A percentile compares a stretch with the other conserved stretches of the same genome.
phyloP scores from a whole-genome alignment of 2,329 filamentous ascomycete genomes.

The Rutstroemia sydowiana region DNA sequence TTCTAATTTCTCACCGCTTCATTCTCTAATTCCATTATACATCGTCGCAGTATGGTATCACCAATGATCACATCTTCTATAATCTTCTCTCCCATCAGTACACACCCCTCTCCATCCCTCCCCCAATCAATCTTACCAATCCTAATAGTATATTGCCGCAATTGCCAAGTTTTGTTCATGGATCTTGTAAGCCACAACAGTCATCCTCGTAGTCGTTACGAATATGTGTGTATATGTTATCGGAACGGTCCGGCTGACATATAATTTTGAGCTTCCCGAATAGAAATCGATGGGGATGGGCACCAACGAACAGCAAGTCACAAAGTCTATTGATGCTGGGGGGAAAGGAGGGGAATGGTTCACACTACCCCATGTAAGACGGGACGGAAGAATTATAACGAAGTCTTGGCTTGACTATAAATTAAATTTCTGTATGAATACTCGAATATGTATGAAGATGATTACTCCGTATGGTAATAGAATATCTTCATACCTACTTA shows the following conservation, averaged over 20 bases:
- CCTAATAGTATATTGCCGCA: background rate
- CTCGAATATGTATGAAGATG: background rate
- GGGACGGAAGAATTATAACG: background rate
- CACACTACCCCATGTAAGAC: background rate
- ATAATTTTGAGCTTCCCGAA: background rate
- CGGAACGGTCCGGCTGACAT: conserved; percentile 9
- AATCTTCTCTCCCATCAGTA: too few relatives aligned
- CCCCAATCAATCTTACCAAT: background rate
- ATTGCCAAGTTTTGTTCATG: background rate
- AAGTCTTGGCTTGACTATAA: background rate
- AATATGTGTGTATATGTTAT: too few relatives aligned
- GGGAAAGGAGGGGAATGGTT: too few relatives aligned
- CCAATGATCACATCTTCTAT: too few relatives aligned
- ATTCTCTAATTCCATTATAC: too few relatives aligned
- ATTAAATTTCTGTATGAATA: too few relatives aligned
- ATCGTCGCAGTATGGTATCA: background rate
- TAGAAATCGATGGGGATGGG: background rate
- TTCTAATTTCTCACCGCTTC: background rate
- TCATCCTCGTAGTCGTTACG: background rate
- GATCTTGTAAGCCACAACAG: background rate
- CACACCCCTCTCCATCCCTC: too few relatives aligned
- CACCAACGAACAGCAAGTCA: too few relatives aligned
- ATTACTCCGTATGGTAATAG: background rate
- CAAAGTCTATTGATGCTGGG: background rate
- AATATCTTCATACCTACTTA: too few relatives aligned